Percentiles rank a stretch among this genome's conserved stretches.
Evolutionary conservation across 2,329 filamentous ascomycete species (phyloP).

Genomic region (Trichoderma polysporum): DNA sequence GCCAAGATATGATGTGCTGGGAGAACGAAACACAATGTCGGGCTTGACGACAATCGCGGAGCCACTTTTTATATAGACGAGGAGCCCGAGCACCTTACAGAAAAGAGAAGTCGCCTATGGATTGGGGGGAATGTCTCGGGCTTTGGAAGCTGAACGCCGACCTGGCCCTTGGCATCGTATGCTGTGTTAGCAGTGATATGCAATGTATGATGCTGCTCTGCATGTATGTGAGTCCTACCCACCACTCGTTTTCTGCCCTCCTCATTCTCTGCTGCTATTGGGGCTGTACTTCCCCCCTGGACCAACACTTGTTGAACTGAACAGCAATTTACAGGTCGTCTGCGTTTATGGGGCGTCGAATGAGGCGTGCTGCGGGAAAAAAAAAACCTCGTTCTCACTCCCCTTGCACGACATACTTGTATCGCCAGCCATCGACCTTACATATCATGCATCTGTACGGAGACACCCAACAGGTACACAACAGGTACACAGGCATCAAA

Average conservation of each 20-base stretch:
- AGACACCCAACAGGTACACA: too few species aligned
- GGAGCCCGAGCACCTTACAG: background rate
- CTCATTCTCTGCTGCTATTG: background rate
- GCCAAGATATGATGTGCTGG: background rate
- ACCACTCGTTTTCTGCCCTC: background rate
- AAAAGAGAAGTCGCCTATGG: background rate
- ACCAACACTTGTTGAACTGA: background rate
- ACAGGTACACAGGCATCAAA: background rate
- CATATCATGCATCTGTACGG: too few species aligned
- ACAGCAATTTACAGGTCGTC: background rate
- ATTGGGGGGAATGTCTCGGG: background rate
- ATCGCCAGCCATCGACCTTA: too few species aligned
- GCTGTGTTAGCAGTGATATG: too few species aligned
- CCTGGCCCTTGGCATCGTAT: background rate
- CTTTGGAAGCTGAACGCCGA: slow-evolving; percentile 9
- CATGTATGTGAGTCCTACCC: background rate
- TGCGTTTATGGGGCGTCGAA: too few species aligned
- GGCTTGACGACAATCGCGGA: background rate
- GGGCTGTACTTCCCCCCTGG: background rate
- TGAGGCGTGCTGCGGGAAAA: too few species aligned
- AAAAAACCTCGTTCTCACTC: too few species aligned
- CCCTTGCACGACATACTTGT: too few species aligned
- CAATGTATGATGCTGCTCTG: background rate
- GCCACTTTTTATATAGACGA: background rate
- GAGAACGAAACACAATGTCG: background rate